These are phyloP conservation scores for Pseudozyma sp. DNA, from an alignment of 1,284 basidiomycete genomes.

Conservation along the genomic window DNA sequence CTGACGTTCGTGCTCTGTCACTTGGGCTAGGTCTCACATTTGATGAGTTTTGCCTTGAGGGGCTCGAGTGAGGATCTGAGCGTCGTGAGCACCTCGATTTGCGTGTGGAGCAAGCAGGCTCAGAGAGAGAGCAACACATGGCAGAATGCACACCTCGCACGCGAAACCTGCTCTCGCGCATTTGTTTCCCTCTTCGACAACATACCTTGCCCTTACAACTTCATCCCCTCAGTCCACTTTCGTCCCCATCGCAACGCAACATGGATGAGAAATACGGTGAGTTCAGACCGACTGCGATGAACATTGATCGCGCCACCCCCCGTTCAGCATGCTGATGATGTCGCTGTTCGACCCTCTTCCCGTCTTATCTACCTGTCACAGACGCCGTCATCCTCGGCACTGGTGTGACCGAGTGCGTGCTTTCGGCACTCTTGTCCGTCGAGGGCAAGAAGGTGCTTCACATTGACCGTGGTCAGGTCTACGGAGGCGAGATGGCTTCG, in stretches of 20 bases:
- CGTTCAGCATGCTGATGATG: conserved; percentile 1
- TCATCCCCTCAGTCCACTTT: conserved; percentile 1
- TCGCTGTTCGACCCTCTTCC: neutral
- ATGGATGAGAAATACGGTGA: conserved; percentile 65
- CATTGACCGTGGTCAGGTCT: conserved; percentile 99
- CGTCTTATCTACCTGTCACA: conserved; percentile 15
- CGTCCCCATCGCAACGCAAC: conserved; percentile 10
- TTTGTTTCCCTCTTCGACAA: conserved; percentile 1
- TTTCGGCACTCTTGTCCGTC: conserved; percentile 86
- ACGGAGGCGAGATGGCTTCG: conserved; percentile 96
- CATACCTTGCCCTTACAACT: neutral
- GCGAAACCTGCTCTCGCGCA: neutral
- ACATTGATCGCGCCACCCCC: neutral
- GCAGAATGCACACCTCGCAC: neutral
- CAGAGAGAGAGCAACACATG: conserved; percentile 10
- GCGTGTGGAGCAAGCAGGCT: neutral
- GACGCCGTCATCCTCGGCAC: conserved; percentile 76
- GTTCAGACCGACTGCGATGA: conserved; percentile 1
- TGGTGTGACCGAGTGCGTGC: conserved; percentile 96
- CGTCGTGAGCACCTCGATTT: neutral
- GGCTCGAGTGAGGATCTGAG: conserved; percentile 3
- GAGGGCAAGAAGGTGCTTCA: conserved; percentile 99
- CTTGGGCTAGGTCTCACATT: neutral
- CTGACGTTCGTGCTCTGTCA: too few species aligned
- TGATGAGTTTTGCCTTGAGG: neutral